Evolutionary conservation across 139 green algal species (phyloP), one percentile per base, ranked within the genome.

Genomic region (Tetradesmus lagerheimii): DNA sequence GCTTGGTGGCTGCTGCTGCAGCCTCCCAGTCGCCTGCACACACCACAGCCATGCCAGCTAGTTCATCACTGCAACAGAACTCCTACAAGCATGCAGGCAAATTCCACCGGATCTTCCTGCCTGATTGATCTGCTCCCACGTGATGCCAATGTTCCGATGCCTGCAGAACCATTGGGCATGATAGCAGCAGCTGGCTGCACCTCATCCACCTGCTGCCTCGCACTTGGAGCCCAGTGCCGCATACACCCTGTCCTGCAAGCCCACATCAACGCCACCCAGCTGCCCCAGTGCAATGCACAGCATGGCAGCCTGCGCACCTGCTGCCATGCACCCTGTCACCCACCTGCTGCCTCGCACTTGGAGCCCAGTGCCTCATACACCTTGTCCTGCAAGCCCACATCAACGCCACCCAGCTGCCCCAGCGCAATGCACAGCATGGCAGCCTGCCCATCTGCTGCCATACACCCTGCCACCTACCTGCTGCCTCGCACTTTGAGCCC

Each of bases 301-400:
- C 83, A 62, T 80, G 8, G 64, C 62, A 31, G 83, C 83, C 35
- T 88, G 83, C 62, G 80, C 83, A 66, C n/a, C n/a, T n/a, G n/a
- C n/a, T n/a, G n/a, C n/a, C n/a, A n/a, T 53, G 8, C 45, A 29
- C 2, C 79, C 8, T 39, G 34, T 35, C 39, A 41, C 80, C 18
- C 27, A 87, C 82, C 82, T 88, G 83, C 83, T 66, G 83, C 83
- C 39, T 88, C 83, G 71, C 83, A 88, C 35, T 80, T 88, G 35
- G 18, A 38, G 0, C 39, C 83, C 27, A 64, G 64, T 9, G 83
- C 83, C 39, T 20, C 83, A 80, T 62, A 88, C 27, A 80, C 83
- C 83, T 62, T 88, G 37, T 79, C 57, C 38, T 64, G 12, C 38
- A 88, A 43, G 37, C 43, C 16, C 8, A 43, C 31, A 29, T 79